A percentile compares a stretch with the other conserved stretches of the same genome.
These are phyloP conservation scores for Monosporascus sp. DNA, from an alignment of 2,329 filamentous ascomycete genomes.

Conservation along the genomic window DNA sequence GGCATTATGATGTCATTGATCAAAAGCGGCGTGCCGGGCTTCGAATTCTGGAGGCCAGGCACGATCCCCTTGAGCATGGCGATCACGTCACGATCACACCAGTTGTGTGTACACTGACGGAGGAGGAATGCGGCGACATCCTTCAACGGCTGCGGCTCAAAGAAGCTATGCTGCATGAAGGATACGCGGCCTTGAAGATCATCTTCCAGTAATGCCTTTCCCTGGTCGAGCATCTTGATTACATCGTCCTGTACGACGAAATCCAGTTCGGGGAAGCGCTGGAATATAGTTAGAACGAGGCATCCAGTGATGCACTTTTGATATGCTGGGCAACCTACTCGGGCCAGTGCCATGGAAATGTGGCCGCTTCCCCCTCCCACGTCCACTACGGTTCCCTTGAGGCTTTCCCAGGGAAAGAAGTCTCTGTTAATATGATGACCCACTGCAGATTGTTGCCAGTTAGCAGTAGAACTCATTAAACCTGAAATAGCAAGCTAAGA, in stretches of 20 bases:
- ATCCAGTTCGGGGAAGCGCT: constrained; percentile 15
- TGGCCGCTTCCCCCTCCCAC: constrained; percentile 21
- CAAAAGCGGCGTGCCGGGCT: constrained; percentile 18
- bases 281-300: neutral
- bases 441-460: neutral
- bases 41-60: constrained; percentile 11
- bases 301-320: neutral
- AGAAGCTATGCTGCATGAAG: constrained; percentile 10
- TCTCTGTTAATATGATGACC: neutral
- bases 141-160: constrained; percentile 5
- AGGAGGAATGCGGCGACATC: constrained; percentile 7
- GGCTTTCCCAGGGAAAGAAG: constrained; percentile 12
- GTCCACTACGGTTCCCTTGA: constrained; percentile 17
- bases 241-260: constrained; percentile 12
- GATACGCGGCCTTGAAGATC: constrained; percentile 3
- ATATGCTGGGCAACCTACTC: constrained; percentile 1
- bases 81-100: constrained; percentile 1
- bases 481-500: too few relatives aligned
- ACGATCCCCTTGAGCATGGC: constrained; percentile 12
- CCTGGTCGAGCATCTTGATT: constrained; percentile 8
- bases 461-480: too few relatives aligned
- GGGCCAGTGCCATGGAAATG: constrained; percentile 8
- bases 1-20: constrained; percentile 30
- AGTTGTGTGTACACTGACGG: constrained; percentile 10
- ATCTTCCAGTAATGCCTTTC: constrained; percentile 1